Percentiles rank a stretch among this genome's conserved stretches.
Conservation (phyloP, 495 filamentous ascomycete genomes). For the Hypoxylon trugodes region DNA sequence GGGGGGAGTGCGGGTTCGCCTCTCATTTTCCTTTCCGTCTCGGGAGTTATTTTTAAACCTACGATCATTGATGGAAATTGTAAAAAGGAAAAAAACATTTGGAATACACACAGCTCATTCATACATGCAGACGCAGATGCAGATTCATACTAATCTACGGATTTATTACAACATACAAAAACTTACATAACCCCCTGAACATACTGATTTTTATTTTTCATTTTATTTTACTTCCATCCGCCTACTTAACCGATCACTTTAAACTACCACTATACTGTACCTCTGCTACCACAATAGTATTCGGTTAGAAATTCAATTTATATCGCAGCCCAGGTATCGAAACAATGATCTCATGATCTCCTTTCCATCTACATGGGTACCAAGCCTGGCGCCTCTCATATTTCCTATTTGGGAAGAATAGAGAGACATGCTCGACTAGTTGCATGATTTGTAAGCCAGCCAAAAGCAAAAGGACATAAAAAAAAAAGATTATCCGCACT, state of each 20-base stretch:
- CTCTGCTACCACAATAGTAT: background rate
- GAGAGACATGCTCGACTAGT: too few species aligned
- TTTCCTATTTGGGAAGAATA: too few species aligned
- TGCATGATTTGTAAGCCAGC: too few species aligned
- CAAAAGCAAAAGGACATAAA: too few species aligned
- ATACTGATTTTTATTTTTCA: background rate
- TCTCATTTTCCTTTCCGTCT: background rate
- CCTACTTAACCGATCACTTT: constrained; percentile 20
- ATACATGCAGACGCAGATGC: background rate
- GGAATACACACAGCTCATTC: background rate
- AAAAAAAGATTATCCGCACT: too few species aligned
- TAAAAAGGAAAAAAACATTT: constrained; percentile 2
- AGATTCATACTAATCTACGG: background rate
- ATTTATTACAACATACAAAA: background rate
- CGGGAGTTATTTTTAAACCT: constrained; percentile 41
- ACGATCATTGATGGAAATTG: background rate
- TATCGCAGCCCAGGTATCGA: background rate
- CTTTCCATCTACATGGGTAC: too few species aligned
- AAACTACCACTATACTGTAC: background rate
- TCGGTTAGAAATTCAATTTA: constrained; percentile 2
- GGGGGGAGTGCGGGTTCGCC: too few species aligned
- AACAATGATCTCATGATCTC: background rate
- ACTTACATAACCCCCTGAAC: background rate
- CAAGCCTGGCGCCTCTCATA: too few species aligned
- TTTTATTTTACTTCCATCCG: too few species aligned